These are phyloP conservation scores for Fusarium decemcellulare DNA, from an alignment of 2,329 filamentous ascomycete species.

Conservation along the genomic window DNA sequence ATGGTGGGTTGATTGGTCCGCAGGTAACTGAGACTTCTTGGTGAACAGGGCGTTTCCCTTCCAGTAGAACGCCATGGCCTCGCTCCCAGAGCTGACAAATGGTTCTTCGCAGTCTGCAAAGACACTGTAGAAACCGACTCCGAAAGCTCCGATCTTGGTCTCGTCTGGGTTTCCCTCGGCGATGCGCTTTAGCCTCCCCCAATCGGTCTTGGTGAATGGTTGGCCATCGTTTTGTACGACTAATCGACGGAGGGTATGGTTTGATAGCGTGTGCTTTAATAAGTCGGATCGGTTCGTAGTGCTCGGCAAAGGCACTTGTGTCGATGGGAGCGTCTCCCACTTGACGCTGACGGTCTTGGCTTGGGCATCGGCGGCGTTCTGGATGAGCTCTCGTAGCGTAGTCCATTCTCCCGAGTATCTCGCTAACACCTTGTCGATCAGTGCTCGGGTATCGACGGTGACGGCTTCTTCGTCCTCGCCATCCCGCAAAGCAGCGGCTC, in stretches of 20 bases:
- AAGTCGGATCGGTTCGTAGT: constrained; percentile 77
- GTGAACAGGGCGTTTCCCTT: constrained; percentile 98
- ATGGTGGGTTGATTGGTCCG: constrained; percentile 75
- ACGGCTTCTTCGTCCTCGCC: constrained; percentile 96
- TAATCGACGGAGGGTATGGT: constrained; percentile 90
- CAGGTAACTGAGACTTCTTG: constrained; percentile 81
- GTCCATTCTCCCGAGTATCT: constrained; percentile 98
- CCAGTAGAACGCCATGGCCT: constrained; percentile 99
- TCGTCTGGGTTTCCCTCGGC: constrained; percentile 99
- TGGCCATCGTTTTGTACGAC: constrained; percentile 94
- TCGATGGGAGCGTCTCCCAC: constrained; percentile 91
- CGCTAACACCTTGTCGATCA: constrained; percentile 98
- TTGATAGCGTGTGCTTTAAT: constrained; percentile 85
- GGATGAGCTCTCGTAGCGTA: constrained; percentile 90
- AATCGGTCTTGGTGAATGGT: constrained; percentile 90
- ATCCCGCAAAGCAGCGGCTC: constrained; percentile 87
- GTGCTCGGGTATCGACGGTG: constrained; percentile 94
- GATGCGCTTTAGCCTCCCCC: constrained; percentile 93
- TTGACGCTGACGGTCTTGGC: constrained; percentile 91
- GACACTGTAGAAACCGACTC: constrained; percentile 98
- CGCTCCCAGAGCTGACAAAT: constrained; percentile 91
- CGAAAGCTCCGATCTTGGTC: constrained; percentile 98
- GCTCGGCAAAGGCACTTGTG: constrained; percentile 77
- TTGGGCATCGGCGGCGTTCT: constrained; percentile 98
- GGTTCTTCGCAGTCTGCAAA: constrained; percentile 99